phyloP scores from a whole-genome alignment of 192 early-diverging fungal genomes.

The Coemansia sp. region DNA sequence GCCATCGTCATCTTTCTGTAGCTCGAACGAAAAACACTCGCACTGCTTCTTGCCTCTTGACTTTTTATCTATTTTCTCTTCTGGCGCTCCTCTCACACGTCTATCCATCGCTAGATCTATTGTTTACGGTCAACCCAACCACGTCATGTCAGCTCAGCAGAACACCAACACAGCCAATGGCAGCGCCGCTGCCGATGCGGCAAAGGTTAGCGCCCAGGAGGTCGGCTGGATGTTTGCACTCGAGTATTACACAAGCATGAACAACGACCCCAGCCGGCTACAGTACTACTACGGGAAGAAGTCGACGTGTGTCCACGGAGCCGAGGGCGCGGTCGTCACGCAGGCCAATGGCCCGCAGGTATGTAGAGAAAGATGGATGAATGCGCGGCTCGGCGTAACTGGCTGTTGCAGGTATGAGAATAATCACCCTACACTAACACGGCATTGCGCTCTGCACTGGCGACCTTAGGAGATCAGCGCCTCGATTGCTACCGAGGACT shows the following conservation, averaged over 20 bases:
- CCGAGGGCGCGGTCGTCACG: slow-evolving; percentile 66
- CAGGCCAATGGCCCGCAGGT: slow-evolving; percentile 63
- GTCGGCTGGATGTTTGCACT: slow-evolving; percentile 92
- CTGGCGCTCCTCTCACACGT: not conserved
- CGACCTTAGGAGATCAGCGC: slow-evolving; percentile 73
- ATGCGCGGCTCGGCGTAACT: no score
- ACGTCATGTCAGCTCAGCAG: slow-evolving; percentile 36
- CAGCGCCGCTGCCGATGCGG: slow-evolving; percentile 17
- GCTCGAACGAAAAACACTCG: not conserved
- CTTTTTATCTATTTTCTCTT: slow-evolving; percentile 1
- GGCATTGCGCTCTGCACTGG: no score
- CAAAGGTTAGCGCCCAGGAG: slow-evolving; percentile 52
- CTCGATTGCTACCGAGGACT: slow-evolving; percentile 67
- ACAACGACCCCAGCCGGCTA: slow-evolving; percentile 71
- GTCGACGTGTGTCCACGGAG: slow-evolving; percentile 75
- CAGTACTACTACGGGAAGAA: slow-evolving; percentile 86
- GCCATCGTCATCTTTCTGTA: no score
- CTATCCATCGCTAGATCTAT: slow-evolving; percentile 3
- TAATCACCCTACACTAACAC: no score
- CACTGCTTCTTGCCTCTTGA: not conserved
- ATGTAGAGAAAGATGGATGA: no score
- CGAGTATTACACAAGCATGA: slow-evolving; percentile 90
- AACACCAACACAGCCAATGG: slow-evolving; percentile 37
- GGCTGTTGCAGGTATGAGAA: no score
- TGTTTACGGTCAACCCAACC: slow-evolving; percentile 1